Evolutionary conservation across 176 grass and related monocot species (phyloP).

Genomic region (Aegilops tauschii): DNA sequence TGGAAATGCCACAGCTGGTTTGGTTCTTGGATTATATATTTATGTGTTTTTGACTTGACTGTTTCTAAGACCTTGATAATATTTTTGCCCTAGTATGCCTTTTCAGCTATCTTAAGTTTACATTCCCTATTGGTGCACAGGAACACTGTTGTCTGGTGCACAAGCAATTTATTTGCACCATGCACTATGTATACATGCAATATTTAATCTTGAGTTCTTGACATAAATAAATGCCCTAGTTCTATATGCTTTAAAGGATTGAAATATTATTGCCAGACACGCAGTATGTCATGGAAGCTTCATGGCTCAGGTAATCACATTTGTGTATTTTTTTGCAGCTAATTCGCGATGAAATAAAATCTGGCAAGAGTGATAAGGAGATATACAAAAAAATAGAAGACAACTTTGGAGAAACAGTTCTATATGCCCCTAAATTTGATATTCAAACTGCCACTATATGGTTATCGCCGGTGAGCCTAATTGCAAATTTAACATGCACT

Average conservation of each 20-base stretch:
- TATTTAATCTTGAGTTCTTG: too few relatives aligned
- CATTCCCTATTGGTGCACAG: too few relatives aligned
- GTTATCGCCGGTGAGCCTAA: conserved; percentile 67
- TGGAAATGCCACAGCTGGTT: background rate
- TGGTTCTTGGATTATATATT: background rate
- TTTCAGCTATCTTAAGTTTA: background rate
- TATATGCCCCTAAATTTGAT: conserved; percentile 94
- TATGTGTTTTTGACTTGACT: background rate
- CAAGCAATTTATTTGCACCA: too few relatives aligned
- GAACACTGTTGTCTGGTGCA: too few relatives aligned
- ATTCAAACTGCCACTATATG: conserved; percentile 92
- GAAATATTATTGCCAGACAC: too few relatives aligned
- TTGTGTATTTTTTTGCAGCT: conserved; percentile 48
- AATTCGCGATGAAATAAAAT: conserved; percentile 75
- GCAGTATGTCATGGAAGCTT: background rate
- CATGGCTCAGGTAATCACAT: background rate
- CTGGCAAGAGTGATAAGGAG: conserved; percentile 83
- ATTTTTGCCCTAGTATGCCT: background rate
- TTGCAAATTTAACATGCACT: background rate
- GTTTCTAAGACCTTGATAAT: background rate
- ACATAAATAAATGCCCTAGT: too few relatives aligned
- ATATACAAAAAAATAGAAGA: conserved; percentile 76
- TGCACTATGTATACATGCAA: too few relatives aligned
- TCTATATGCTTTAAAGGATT: too few relatives aligned
- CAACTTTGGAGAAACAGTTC: conserved; percentile 72